phyloP scores from a whole-genome alignment of 768 basidiomycete species.

The Mrakia frigida region DNA sequence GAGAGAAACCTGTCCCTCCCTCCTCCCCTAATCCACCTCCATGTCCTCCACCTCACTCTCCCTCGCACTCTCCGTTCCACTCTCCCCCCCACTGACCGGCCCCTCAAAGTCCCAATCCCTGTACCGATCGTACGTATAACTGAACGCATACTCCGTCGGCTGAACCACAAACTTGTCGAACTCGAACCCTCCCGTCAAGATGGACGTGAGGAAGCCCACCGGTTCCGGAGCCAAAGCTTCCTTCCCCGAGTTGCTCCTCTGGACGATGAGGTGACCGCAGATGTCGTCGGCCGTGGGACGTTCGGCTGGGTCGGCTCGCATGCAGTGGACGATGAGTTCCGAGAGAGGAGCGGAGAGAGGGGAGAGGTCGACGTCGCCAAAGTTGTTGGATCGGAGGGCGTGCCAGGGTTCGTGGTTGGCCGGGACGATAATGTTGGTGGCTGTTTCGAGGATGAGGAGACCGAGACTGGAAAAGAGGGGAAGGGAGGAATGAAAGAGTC shows the following conservation, averaged over 20 bases:
- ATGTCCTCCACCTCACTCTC: conserved; percentile 23
- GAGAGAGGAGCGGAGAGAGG: conserved; percentile 60
- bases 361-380: conserved; percentile 65
- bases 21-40: conserved; percentile 5
- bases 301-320: conserved; percentile 61
- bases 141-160: conserved; percentile 3
- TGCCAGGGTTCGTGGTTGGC: conserved; percentile 89
- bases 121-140: conserved; percentile 12
- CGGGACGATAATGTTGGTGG: conserved; percentile 92
- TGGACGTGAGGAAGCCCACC: conserved; percentile 60
- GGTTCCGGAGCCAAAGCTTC: conserved; percentile 58
- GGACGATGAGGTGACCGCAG: conserved; percentile 59
- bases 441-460: conserved; percentile 90
- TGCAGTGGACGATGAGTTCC: conserved; percentile 66
- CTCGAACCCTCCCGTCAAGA: conserved; percentile 46
- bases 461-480: conserved; percentile 62
- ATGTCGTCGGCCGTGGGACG: conserved; percentile 59
- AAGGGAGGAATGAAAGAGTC: conserved; percentile 41
- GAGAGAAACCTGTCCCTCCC: too few relatives aligned
- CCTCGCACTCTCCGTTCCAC: too few relatives aligned
- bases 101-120: not conserved
- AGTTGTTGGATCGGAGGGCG: conserved; percentile 81
- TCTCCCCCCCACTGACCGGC: not conserved
- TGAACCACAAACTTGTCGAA: not conserved
- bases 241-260: conserved; percentile 42